These are phyloP conservation scores for Jatropha podagrica DNA, from an alignment of 441 rosid species.

Conservation along the genomic window DNA sequence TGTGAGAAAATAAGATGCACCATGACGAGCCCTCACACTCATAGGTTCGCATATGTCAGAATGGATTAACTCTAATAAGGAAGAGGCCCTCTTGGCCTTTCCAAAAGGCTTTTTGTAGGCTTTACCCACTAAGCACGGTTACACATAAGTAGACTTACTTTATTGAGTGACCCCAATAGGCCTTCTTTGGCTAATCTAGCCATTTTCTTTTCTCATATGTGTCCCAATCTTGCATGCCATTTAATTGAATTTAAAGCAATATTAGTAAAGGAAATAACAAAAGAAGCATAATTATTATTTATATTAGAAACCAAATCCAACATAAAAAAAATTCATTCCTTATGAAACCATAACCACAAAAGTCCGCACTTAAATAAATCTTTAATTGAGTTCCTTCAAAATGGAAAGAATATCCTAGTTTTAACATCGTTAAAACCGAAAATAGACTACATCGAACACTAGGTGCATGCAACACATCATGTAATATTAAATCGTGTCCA, in stretches of 20 bases:
- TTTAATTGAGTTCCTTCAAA: not conserved
- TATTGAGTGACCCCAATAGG: not conserved
- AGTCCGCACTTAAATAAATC: not conserved
- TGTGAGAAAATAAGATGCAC: too few species aligned
- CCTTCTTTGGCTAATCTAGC: not conserved
- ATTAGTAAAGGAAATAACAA: not conserved
- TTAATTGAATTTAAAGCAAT: too few species aligned
- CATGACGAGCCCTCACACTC: too few species aligned
- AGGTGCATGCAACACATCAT: too few species aligned
- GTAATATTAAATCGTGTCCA: not conserved
- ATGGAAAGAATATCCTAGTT: not conserved
- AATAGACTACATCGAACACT: too few species aligned
- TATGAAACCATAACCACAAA: not conserved
- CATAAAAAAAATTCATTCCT: not conserved
- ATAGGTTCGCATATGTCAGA: too few species aligned
- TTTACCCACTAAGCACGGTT: conserved; percentile 4
- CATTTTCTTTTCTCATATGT: too few species aligned
- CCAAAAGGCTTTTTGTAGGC: not conserved
- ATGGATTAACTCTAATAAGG: too few species aligned
- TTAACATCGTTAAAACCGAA: too few species aligned
- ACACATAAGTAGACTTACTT: not conserved
- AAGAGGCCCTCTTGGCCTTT: too few species aligned
- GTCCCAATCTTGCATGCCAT: too few species aligned
- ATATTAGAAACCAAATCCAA: too few species aligned
- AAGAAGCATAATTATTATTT: not conserved